Evolutionary conservation across 805 yeast species (phyloP).

Genomic region (Jamesozyma jinghongensis): DNA sequence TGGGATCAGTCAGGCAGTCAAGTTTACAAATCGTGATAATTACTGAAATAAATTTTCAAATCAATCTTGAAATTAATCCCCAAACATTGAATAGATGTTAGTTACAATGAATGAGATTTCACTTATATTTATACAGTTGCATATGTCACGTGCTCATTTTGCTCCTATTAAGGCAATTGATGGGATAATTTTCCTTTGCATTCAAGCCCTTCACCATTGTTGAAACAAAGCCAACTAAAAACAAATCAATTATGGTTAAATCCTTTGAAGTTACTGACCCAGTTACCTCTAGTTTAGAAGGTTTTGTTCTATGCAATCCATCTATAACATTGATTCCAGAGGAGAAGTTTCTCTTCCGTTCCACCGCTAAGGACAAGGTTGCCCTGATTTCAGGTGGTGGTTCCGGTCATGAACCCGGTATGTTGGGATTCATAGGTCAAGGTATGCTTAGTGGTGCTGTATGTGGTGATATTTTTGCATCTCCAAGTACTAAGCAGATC

Average conservation of each 20-base stretch:
- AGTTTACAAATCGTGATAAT: too few species aligned
- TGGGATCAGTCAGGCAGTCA: too few species aligned
- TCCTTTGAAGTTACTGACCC: conserved; percentile 35
- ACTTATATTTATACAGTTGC: too few species aligned
- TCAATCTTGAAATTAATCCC: too few species aligned
- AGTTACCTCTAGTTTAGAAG: conserved; percentile 31
- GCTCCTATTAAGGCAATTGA: too few species aligned
- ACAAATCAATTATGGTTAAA: conserved; percentile 17
- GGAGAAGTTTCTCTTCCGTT: conserved; percentile 33
- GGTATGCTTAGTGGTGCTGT: conserved; percentile 83
- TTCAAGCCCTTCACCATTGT: too few species aligned
- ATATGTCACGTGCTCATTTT: too few species aligned
- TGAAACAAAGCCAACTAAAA: not conserved
- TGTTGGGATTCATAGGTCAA: conserved; percentile 82
- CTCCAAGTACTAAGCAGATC: conserved; percentile 89
- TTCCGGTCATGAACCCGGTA: conserved; percentile 92
- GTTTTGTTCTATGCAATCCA: conserved; percentile 33
- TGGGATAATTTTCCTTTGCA: too few species aligned
- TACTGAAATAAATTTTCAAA: too few species aligned
- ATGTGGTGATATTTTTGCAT: conserved; percentile 85
- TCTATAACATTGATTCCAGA: conserved; percentile 30
- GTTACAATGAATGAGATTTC: too few species aligned
- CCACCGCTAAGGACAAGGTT: conserved; percentile 41
- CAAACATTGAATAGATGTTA: too few species aligned
- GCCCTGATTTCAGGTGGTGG: conserved; percentile 87